Evolutionary conservation across 768 basidiomycete species (phyloP).

Genomic region (Podaxis sp.): DNA sequence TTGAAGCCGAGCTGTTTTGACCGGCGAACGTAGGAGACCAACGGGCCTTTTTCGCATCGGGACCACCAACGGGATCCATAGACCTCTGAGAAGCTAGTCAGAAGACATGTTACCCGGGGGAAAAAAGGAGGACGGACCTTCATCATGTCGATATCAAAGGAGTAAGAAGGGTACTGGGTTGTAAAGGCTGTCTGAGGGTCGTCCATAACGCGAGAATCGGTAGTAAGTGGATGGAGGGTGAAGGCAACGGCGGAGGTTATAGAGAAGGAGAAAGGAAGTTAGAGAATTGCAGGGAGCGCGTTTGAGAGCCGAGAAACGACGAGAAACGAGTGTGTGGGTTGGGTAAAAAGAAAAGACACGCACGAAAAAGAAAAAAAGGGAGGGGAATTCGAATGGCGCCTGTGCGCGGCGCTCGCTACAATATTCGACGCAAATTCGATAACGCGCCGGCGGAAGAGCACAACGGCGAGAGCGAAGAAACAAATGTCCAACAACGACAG

Average conservation of each 20-base stretch:
- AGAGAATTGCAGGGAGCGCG: slow-evolving; percentile 52
- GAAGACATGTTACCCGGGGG: background rate
- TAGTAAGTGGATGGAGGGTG: slow-evolving; percentile 41
- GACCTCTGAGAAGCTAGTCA: slow-evolving; percentile 56
- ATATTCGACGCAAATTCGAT: slow-evolving; percentile 21
- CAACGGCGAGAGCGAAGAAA: slow-evolving; percentile 31
- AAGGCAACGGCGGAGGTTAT: slow-evolving; percentile 47
- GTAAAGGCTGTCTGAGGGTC: slow-evolving; percentile 73
- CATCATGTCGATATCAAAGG: slow-evolving; percentile 90
- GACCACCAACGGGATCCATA: slow-evolving; percentile 80
- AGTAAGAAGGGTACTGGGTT: slow-evolving; percentile 67
- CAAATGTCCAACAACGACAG: slow-evolving; percentile 24
- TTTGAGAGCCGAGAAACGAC: slow-evolving; percentile 49
- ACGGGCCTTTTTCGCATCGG: slow-evolving; percentile 87
- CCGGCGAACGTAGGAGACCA: slow-evolving; percentile 71
- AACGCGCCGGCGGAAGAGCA: slow-evolving; percentile 28
- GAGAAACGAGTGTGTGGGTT: slow-evolving; percentile 48
- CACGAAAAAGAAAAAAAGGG: slow-evolving; percentile 38
- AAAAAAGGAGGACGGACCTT: slow-evolving; percentile 51
- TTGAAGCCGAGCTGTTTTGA: slow-evolving; percentile 26
- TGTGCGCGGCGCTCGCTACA: slow-evolving; percentile 25
- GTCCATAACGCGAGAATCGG: slow-evolving; percentile 55
- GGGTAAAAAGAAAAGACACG: slow-evolving; percentile 41
- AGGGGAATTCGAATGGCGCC: slow-evolving; percentile 35
- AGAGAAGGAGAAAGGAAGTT: slow-evolving; percentile 46